Evolutionary conservation across 2,329 filamentous ascomycete species (phyloP).

Genomic region (Rhexocercosporidium sp.): DNA sequence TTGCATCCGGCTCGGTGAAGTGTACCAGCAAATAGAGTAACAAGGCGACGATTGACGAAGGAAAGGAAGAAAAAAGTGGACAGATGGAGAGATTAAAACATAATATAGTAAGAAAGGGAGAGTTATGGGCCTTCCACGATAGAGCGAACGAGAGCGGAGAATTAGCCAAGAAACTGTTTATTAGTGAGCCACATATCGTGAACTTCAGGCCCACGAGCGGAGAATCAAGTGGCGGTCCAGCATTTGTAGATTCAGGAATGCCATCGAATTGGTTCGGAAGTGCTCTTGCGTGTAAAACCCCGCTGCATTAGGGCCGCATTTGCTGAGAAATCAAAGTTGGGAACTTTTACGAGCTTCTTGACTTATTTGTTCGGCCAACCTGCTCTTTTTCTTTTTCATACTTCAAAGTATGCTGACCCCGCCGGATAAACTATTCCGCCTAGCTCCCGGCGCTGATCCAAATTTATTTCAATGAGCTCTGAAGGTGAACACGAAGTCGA

Average conservation of each 20-base stretch:
- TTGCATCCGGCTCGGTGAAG: background rate
- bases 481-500: background rate
- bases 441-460: background rate
- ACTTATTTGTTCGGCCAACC: constrained; percentile 2
- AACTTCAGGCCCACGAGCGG: background rate
- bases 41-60: background rate
- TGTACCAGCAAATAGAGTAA: background rate
- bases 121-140: background rate
- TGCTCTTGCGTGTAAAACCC: background rate
- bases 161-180: background rate
- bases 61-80: background rate
- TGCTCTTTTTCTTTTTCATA: background rate
- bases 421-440: constrained; percentile 6
- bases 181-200: background rate
- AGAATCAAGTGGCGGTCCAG: background rate
- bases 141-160: background rate
- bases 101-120: background rate
- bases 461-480: constrained; percentile 8
- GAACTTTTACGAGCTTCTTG: background rate
- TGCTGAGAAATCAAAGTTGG: constrained; percentile 6
- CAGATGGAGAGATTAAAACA: background rate
- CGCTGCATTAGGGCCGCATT: background rate
- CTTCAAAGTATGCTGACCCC: background rate
- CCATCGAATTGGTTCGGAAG: background rate
- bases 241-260: background rate